Conservation (phyloP, 2,329 filamentous ascomycete genomes). For the Fusarium sp. region DNA sequence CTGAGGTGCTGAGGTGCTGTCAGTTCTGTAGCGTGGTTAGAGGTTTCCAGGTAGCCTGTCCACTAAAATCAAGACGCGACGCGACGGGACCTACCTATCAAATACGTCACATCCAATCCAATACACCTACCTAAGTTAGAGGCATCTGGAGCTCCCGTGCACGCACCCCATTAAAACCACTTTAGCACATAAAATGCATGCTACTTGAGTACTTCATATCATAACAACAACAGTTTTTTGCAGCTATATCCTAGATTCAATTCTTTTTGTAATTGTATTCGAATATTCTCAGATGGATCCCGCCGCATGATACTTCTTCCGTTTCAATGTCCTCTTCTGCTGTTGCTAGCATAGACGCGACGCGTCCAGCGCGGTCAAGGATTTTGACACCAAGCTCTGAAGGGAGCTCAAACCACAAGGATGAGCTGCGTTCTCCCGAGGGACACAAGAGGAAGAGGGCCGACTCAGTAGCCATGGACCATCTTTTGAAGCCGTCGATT, state of each 20-base stretch:
- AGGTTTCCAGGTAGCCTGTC: background rate
- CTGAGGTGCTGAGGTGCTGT: background rate
- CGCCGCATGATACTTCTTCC: slow-evolving; percentile 26
- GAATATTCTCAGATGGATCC: slow-evolving; percentile 25
- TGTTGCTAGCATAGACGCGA: slow-evolving; percentile 57
- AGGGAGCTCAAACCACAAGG: slow-evolving; percentile 50
- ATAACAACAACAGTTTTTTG: slow-evolving; percentile 23
- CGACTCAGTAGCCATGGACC: slow-evolving; percentile 57
- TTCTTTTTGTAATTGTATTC: background rate
- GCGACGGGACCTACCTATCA: slow-evolving; percentile 2
- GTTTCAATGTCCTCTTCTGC: slow-evolving; percentile 50
- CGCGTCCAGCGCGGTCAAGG: slow-evolving; percentile 57
- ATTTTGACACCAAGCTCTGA: slow-evolving; percentile 56
- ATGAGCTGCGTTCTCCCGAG: slow-evolving; percentile 45
- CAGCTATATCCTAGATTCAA: slow-evolving; percentile 14
- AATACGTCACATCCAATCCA: slow-evolving; percentile 23
- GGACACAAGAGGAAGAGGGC: slow-evolving; percentile 51
- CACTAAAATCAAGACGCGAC: slow-evolving; percentile 20
- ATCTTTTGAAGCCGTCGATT: slow-evolving; percentile 63
- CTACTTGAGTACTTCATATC: slow-evolving; percentile 6
- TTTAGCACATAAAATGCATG: slow-evolving; percentile 22
- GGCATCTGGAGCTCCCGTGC: background rate
- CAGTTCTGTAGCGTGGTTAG: background rate
- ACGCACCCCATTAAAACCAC: slow-evolving; percentile 25
- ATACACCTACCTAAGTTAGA: background rate